Evolutionary conservation across 345 rosid genomes (phyloP).

Genomic region (Streptanthus diversifolius): DNA sequence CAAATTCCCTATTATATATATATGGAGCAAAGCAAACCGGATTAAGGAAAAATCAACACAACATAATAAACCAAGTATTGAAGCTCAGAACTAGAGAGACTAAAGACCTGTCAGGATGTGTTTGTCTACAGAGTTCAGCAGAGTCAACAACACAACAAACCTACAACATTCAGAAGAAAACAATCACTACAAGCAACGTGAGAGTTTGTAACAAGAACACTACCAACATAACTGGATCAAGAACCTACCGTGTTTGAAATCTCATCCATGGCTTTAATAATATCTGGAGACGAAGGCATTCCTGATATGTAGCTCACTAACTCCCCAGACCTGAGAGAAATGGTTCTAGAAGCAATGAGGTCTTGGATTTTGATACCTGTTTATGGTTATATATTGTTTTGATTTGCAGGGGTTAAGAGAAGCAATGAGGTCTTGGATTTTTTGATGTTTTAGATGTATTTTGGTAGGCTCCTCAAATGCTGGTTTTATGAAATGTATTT

Average conservation of each 20-base stretch:
- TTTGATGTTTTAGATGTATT: too few species aligned
- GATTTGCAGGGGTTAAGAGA: too few species aligned
- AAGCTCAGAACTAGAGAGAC: background rate
- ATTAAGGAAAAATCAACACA: background rate
- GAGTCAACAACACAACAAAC: slow-evolving; percentile 94
- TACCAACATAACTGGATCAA: background rate
- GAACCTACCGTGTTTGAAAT: slow-evolving; percentile 65
- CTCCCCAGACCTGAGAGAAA: slow-evolving; percentile 59
- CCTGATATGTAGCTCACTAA: slow-evolving; percentile 58
- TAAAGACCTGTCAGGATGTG: slow-evolving; percentile 88
- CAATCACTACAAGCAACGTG: background rate
- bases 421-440: too few species aligned
- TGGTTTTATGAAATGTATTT: too few species aligned
- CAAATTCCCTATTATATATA: slow-evolving; percentile 61
- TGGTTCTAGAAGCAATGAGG: too few species aligned
- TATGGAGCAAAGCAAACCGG: background rate
- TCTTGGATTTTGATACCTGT: too few species aligned
- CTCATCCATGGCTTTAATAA: slow-evolving; percentile 85
- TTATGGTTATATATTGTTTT: too few species aligned
- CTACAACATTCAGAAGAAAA: slow-evolving; percentile 36
- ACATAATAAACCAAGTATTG: background rate
- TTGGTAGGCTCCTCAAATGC: too few species aligned
- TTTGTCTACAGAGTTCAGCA: slow-evolving; percentile 89
- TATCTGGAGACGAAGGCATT: slow-evolving; percentile 67
- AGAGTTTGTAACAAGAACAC: background rate